Conservation (phyloP, 176 grass and related monocot genomes). For the Guadua angustifolia region DNA sequence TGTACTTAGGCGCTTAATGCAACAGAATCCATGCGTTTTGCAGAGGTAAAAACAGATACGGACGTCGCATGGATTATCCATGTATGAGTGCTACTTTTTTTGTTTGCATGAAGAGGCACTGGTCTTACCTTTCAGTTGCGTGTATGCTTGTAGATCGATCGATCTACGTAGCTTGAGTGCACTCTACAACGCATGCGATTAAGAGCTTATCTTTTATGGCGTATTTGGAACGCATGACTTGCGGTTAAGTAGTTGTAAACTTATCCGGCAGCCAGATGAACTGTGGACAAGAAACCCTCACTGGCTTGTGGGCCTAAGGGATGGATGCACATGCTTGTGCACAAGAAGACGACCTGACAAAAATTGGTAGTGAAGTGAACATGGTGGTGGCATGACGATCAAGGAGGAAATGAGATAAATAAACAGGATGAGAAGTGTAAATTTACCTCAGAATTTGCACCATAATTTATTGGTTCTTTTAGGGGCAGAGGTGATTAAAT, state of each 20-base stretch:
- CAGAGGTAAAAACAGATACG: too few species aligned
- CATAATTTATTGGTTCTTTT: neutral
- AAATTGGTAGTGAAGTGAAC: neutral
- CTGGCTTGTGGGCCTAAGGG: neutral
- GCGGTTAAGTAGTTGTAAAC: neutral
- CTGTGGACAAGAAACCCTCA: neutral
- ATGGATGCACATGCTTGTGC: neutral
- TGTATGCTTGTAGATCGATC: neutral
- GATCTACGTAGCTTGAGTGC: neutral
- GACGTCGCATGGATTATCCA: neutral
- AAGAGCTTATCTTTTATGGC: neutral
- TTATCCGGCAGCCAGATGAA: neutral
- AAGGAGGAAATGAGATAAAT: neutral
- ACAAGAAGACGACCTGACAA: neutral
- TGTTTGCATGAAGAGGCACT: neutral
- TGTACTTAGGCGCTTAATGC: neutral
- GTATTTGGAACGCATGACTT: neutral
- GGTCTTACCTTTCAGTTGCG: neutral
- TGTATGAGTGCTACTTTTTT: neutral
- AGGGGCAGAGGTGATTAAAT: neutral
- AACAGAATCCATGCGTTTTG: neutral
- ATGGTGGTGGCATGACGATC: neutral
- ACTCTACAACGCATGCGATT: neutral
- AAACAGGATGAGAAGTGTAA: neutral
- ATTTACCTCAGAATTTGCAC: neutral